These are phyloP conservation scores for Fonticula alba DNA, from an alignment of 78 protist species.

Conservation along the genomic window DNA sequence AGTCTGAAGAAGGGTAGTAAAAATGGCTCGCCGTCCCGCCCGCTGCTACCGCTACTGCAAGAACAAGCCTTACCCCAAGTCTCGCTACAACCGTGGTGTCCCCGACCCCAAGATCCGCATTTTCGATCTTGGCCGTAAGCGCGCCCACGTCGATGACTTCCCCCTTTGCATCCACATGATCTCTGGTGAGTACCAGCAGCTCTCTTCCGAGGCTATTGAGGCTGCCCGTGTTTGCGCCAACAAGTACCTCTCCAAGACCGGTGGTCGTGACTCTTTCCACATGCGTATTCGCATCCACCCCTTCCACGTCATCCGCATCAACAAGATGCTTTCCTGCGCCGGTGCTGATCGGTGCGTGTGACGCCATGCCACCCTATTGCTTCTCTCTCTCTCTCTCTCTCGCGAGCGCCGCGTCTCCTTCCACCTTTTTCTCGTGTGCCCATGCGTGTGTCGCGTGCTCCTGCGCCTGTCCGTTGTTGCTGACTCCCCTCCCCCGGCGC, in stretches of 20 bases:
- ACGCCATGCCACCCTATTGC: background rate
- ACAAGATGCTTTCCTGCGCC: constrained; percentile 99
- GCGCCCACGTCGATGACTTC: constrained; percentile 83
- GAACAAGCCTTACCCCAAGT: constrained; percentile 98
- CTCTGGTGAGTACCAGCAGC: constrained; percentile 93
- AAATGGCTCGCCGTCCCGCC: constrained; percentile 41
- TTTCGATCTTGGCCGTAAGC: constrained; percentile 93
- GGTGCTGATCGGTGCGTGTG: constrained; percentile 92
- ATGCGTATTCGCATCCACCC: constrained; percentile 98
- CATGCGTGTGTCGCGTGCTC: background rate
- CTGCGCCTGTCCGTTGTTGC: background rate
- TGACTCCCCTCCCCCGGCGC: background rate
- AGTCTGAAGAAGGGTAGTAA: too few species aligned
- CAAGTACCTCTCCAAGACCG: constrained; percentile 89
- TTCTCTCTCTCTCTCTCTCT: background rate
- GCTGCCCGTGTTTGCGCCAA: constrained; percentile 98
- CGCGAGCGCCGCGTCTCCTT: background rate
- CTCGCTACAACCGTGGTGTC: constrained; percentile 98
- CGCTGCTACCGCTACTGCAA: constrained; percentile 88
- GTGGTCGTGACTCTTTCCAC: constrained; percentile 97
- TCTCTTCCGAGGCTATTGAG: constrained; percentile 95
- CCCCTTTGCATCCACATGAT: constrained; percentile 93
- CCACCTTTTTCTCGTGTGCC: background rate
- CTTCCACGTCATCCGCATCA: constrained; percentile 98
- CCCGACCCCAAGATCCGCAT: constrained; percentile 86